Base-by-base conservation (phyloP, 1,284 basidiomycete species). In the Boletus semigastroideus region DNA sequence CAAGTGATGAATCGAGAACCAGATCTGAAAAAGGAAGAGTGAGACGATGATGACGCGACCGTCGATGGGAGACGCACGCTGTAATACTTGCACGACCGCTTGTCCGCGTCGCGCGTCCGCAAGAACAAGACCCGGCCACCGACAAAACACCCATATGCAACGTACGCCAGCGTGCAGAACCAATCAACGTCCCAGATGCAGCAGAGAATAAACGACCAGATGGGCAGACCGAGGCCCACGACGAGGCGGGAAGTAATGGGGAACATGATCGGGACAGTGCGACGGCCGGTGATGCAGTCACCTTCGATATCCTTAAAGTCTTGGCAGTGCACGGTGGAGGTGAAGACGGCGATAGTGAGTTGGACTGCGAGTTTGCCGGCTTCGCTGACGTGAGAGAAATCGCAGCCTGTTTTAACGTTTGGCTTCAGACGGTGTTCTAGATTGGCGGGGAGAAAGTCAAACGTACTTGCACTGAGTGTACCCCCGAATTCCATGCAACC, bases 291-390 rank as follows among this genome's bases (percentile, higher is more conserved):
- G 37, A 63, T 8, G 6, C 52, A 51, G 41, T 76, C 74, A 1
- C 74, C 73, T 4, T 63, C 58, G 12, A 64, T 52, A 51, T 75
- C 74, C 27, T 70, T 66, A 51, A 76, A 76, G 53, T 75, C 74
- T 52, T 76, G 74, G 9, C 72, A 65, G 33, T 76, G 73, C 7
- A 74, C 69, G 0, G 74, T 75, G 0, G 72, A 71, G 1, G 66
- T 42, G 33, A 68, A 68, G 22, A 65, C 59, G 1, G 60, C 55
- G 5, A 66, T 53, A 3, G 62, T 69, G 22, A 70, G 38, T 4
- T 63, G 66, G 9, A 67, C 41, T 0, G 67, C 65, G 5, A 67
- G 52, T 36, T 52, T 55, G 2, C 55, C 64, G 1, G 65, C 66
- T n/a, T 57, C 41, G 22, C 57, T 63, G 20, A 68, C 39, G 9